A percentile compares a stretch with the other conserved stretches of the same genome.
Evolutionary conservation across 495 filamentous ascomycete species (phyloP).

Genomic region (Penicillium atrosanguineum): DNA sequence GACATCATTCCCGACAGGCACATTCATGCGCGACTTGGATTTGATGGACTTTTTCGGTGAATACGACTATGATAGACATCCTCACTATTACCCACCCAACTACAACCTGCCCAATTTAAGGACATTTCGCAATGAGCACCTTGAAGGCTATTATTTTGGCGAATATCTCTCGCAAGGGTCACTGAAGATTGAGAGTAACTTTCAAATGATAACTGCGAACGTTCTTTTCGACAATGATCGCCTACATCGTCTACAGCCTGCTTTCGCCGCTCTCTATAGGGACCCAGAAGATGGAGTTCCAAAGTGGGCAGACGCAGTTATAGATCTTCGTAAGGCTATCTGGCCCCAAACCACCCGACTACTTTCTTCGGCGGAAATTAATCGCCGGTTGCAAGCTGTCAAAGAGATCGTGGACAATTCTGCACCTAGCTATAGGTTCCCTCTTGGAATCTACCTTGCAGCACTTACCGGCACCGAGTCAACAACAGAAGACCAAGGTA

Average conservation of each 20-base stretch:
- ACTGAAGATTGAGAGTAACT: slow-evolving; percentile 26
- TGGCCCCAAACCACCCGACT: not conserved
- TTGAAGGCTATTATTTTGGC: slow-evolving; percentile 29
- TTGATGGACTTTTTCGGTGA: slow-evolving; percentile 23
- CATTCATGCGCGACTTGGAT: slow-evolving; percentile 30
- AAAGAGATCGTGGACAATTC: slow-evolving; percentile 2
- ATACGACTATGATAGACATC: too few relatives aligned
- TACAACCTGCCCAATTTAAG: too few relatives aligned
- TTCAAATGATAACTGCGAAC: slow-evolving; percentile 3
- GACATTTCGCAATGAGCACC: too few relatives aligned
- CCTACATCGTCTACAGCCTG: slow-evolving; percentile 6
- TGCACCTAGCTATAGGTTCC: slow-evolving; percentile 1
- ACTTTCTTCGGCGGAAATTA: not conserved
- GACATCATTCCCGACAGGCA: slow-evolving; percentile 20
- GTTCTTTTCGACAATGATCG: slow-evolving; percentile 2
- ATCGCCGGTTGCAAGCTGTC: not conserved
- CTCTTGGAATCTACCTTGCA: slow-evolving; percentile 7
- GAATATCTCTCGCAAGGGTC: slow-evolving; percentile 38
- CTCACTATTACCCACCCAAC: too few relatives aligned
- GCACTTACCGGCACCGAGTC: not conserved
- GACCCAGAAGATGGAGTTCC: not conserved
- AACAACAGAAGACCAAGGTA: not conserved
- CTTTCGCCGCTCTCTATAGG: not conserved
- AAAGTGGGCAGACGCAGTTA: slow-evolving; percentile 2
- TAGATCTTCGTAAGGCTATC: slow-evolving; percentile 1